phyloP scores from a whole-genome alignment of 768 basidiomycete species.

The Tricholoma sp. region DNA sequence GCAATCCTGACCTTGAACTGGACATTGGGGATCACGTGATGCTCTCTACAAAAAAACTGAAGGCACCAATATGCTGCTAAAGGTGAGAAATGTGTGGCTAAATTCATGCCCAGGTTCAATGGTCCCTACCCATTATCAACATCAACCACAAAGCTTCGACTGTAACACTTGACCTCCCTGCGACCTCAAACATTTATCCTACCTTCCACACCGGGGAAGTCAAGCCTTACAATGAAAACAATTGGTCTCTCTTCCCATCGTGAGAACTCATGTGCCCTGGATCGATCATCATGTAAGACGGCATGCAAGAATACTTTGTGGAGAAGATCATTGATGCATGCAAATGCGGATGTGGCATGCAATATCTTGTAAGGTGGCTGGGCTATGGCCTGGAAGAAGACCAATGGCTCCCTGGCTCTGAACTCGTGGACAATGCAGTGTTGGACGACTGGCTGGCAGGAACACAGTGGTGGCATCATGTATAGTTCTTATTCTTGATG shows the following conservation, averaged over 20 bases:
- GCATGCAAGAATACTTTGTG: not conserved
- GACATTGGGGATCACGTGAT: slow-evolving; percentile 20
- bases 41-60: slow-evolving; percentile 21
- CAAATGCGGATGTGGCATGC: not conserved
- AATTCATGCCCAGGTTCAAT: slow-evolving; percentile 2
- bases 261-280: not conserved
- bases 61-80: slow-evolving; percentile 15
- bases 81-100: slow-evolving; percentile 16
- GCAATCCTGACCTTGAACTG: not conserved
- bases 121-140: not conserved
- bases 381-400: no score
- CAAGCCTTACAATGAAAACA: not conserved
- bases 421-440: no score
- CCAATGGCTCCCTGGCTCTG: no score
- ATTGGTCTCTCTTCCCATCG: not conserved
- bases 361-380: not conserved
- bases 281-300: not conserved
- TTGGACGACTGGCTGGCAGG: no score
- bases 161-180: not conserved
- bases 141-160: not conserved
- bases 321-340: not conserved
- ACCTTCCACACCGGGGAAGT: not conserved
- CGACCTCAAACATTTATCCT: not conserved
- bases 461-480: no score
- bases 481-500: no score